Conservation (phyloP, 768 basidiomycete genomes). For the Kondoa malvinella region DNA sequence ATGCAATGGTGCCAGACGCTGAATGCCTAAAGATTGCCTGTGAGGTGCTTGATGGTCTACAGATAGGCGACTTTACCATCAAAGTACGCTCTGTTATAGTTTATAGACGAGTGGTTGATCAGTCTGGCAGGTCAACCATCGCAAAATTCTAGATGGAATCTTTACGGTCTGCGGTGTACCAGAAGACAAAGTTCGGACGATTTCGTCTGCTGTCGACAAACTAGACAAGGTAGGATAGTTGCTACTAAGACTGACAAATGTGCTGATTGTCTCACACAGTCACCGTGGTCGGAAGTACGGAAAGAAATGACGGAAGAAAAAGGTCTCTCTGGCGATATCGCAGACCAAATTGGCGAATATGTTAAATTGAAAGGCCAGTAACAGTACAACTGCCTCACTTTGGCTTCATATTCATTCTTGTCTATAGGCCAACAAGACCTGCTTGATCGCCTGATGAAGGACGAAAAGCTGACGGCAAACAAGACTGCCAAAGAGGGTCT, state of each 20-base stretch:
- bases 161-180: constrained; percentile 94
- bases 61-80: constrained; percentile 85
- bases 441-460: constrained; percentile 50
- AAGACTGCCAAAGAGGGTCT: constrained; percentile 62
- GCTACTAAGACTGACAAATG: background rate
- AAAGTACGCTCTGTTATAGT: constrained; percentile 42
- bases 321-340: constrained; percentile 57
- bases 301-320: constrained; percentile 96
- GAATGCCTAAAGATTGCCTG: constrained; percentile 69
- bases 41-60: constrained; percentile 61
- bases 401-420: background rate
- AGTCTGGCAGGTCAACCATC: constrained; percentile 59
- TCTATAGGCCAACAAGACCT: constrained; percentile 56
- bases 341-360: constrained; percentile 91
- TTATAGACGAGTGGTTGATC: background rate
- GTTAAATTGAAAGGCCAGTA: constrained; percentile 73
- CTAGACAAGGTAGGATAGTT: constrained; percentile 62
- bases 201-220: constrained; percentile 94
- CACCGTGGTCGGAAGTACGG: constrained; percentile 78
- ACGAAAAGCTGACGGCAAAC: constrained; percentile 51
- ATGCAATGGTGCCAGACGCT: constrained; percentile 93
- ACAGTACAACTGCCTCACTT: background rate
- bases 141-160: constrained; percentile 91
- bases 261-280: constrained; percentile 33
- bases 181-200: constrained; percentile 66